Evolutionary conservation across 73 alveolate genomes (phyloP).

Genomic region (Paramecium pentaurelia): DNA sequence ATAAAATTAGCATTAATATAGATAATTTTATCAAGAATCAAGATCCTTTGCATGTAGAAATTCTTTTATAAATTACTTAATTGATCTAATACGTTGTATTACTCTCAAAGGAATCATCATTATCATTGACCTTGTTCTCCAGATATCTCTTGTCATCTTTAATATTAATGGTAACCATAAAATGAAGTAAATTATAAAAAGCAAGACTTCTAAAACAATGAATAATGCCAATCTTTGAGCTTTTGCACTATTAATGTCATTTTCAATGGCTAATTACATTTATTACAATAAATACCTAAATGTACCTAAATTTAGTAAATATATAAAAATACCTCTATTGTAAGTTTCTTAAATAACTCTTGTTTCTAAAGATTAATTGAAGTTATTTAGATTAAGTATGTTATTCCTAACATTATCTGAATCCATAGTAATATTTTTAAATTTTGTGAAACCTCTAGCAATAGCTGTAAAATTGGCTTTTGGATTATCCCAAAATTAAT

Average conservation of each 20-base stretch:
- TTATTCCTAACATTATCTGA: not conserved
- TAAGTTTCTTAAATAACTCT: conserved; percentile 20
- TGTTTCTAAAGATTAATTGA: not conserved
- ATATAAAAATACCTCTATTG: not conserved
- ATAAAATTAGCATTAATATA: not conserved
- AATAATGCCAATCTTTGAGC: conserved; percentile 58
- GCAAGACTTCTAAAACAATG: conserved; percentile 48
- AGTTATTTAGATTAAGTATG: not conserved
- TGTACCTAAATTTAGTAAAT: not conserved
- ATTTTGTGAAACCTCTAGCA: conserved; percentile 48
- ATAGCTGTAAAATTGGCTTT: conserved; percentile 41
- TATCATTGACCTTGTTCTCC: conserved; percentile 62
- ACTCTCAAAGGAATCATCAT: conserved; percentile 59
- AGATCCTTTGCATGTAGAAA: conserved; percentile 34
- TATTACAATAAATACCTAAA: not conserved
- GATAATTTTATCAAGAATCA: not conserved
- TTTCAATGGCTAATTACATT: not conserved
- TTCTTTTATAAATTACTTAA: conserved; percentile 34
- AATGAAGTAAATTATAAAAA: conserved; percentile 50
- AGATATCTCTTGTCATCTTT: conserved; percentile 52
- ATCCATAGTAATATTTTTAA: not conserved
- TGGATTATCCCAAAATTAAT: conserved; percentile 2
- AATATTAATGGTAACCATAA: conserved; percentile 55
- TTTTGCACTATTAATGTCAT: conserved; percentile 16
- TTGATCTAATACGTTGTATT: conserved; percentile 39